phyloP scores from a whole-genome alignment of 2,329 filamentous ascomycete species.

The Plectosphaerella plurivora region DNA sequence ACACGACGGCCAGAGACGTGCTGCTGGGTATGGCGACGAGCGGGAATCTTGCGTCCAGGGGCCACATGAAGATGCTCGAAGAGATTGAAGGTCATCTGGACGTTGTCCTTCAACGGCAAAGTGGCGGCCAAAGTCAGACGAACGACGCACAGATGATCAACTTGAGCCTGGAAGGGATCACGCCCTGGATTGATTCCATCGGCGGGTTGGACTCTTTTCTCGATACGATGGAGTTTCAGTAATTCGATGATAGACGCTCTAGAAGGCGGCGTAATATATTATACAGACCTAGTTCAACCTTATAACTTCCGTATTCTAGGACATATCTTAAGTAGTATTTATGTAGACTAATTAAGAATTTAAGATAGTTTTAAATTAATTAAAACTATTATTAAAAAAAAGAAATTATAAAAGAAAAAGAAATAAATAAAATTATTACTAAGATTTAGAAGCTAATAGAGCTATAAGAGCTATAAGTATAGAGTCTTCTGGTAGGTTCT shows the following conservation, averaged over 20 bases:
- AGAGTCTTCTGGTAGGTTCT: no score
- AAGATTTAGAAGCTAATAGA: no score
- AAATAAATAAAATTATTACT: no score
- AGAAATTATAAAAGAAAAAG: no score
- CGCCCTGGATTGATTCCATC: neutral
- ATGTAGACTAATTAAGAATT: no score
- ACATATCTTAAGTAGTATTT: no score
- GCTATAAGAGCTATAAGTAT: no score
- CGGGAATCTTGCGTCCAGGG: constrained; percentile 9
- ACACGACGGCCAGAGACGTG: constrained; percentile 4
- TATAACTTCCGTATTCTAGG: no score
- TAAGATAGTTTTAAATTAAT: no score
- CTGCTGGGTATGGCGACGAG: constrained; percentile 9
- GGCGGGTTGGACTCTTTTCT: neutral
- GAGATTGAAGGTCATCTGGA: neutral
- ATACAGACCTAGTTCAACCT: no score
- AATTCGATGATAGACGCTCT: neutral
- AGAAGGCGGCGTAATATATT: no score
- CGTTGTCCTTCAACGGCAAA: neutral
- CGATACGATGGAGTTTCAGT: neutral
- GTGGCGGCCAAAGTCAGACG: neutral
- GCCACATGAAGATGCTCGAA: constrained; percentile 5
- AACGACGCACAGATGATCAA: neutral
- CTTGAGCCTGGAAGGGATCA: neutral
- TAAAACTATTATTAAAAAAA: no score